These are phyloP conservation scores for Curvularia verruculosa DNA, from an alignment of 2,329 filamentous ascomycete genomes.

Conservation along the genomic window DNA sequence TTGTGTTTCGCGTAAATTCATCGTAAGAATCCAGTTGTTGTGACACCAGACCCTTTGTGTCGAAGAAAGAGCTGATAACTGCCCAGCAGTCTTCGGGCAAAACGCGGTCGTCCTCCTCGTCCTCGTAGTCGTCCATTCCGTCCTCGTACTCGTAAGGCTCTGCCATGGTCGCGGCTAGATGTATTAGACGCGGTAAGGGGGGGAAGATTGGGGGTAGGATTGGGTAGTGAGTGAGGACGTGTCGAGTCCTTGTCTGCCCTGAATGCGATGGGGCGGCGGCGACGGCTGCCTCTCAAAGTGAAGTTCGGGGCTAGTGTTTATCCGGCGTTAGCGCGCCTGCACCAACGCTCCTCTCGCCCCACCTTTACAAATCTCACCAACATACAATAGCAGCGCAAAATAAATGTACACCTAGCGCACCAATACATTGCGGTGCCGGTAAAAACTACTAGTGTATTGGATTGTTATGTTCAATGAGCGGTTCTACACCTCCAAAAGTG, in stretches of 20 bases:
- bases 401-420: neutral
- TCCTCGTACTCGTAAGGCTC: constrained; percentile 65
- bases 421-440: neutral
- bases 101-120: constrained; percentile 67
- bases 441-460: neutral
- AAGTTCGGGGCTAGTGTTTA: constrained; percentile 9
- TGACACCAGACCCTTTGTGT: constrained; percentile 91
- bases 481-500: neutral
- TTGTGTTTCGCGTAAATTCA: constrained; percentile 91
- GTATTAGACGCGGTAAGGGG: constrained; percentile 7
- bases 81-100: constrained; percentile 98
- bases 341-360: neutral
- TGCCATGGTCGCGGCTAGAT: constrained; percentile 53
- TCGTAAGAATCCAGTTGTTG: constrained; percentile 99
- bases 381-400: neutral
- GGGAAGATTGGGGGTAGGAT: neutral
- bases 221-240: constrained; percentile 18
- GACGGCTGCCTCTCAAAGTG: constrained; percentile 36
- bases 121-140: constrained; percentile 64
- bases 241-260: constrained; percentile 26
- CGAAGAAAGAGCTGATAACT: constrained; percentile 96
- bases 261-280: constrained; percentile 29
- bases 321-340: constrained; percentile 8
- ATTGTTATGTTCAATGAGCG: neutral
- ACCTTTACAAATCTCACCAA: neutral